Base-by-base conservation (phyloP, 2,329 filamentous ascomycete genomes). In the Metarhizium album region DNA sequence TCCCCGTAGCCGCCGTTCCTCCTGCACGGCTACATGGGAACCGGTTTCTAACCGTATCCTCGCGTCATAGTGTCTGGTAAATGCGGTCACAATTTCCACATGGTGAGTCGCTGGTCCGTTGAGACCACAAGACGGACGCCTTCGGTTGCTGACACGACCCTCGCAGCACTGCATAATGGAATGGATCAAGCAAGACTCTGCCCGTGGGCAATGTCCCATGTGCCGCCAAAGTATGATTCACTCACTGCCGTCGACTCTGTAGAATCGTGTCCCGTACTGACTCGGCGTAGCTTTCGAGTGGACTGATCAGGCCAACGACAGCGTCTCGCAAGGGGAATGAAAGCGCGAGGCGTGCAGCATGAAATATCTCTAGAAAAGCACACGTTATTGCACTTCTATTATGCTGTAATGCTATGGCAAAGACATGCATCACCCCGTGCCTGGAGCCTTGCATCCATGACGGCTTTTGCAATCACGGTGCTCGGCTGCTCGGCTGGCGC, bases 31-130 rank as follows among this genome's bases (percentile, higher is more conserved):
- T 40, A 8, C 24, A 9, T n/a, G 3, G 27, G 24, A 7, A 4
- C 14, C n/a, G 7, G 2, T 42, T 11, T 27, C 48, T 52, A 27
- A 50, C 40, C 4, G 13, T 2, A n/a, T 14, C 3, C 4, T 27
- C n/a, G n/a, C n/a, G n/a, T n/a, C 4, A 18, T 60, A 96, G 91
- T 96, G 58, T 90, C 93, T 54, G 93, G 93, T 42, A 94, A 91
- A 74, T 98, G 93, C 70, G 91, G 90, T 4, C 93, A 98, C 68
- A 95, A 89, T 56, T 98, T 98, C 64, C 93, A 98, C 69, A 94
- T 95, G 87, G 90, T 94, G 68, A 59, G 75, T 57, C n/a, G n/a
- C n/a, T 16, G 42, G 14, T 47, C 20, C 42, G 9, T 4, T 13
- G 31, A 7, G n/a, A n/a, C n/a, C 29, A 29, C 37, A 27, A 8